These are phyloP conservation scores for Allomyces javanicus DNA, from an alignment of 192 early-diverging fungal genomes.

Conservation along the genomic window DNA sequence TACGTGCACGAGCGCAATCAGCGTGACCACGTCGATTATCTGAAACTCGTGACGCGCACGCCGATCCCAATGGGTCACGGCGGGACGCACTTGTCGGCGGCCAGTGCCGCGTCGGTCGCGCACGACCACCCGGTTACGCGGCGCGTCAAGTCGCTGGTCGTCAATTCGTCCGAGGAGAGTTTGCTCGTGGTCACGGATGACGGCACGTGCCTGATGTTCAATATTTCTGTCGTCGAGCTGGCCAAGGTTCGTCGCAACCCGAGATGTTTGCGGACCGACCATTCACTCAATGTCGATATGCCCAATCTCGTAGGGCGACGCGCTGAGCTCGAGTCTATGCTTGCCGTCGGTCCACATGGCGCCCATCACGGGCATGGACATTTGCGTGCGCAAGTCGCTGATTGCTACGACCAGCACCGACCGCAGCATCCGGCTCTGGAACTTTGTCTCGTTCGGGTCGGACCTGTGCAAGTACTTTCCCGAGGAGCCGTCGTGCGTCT, in stretches of 20 bases:
- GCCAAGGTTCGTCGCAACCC: conserved; percentile 8
- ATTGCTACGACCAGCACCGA: conserved; percentile 26
- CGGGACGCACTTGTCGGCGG: no score
- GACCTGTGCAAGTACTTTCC: conserved; percentile 28
- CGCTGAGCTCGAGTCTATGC: conserved; percentile 13
- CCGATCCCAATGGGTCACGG: not conserved
- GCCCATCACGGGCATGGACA: conserved; percentile 22
- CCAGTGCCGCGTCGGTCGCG: no score
- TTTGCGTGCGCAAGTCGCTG: conserved; percentile 31
- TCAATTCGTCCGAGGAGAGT: conserved; percentile 14
- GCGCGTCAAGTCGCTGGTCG: not conserved
- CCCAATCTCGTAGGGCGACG: conserved; percentile 12
- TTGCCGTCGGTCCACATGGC: conserved; percentile 25
- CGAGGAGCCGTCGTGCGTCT: conserved; percentile 26
- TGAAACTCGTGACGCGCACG: not conserved
- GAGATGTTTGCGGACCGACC: no score
- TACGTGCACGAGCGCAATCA: not conserved
- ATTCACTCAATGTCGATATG: no score
- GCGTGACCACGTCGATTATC: not conserved
- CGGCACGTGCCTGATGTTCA: conserved; percentile 13
- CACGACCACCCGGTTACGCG: no score
- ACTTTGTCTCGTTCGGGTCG: conserved; percentile 23
- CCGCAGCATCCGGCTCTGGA: conserved; percentile 29
- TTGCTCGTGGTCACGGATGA: conserved; percentile 14
- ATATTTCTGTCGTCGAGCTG: conserved; percentile 8